Evolutionary conservation across 768 basidiomycete species (phyloP).

Genomic region (Megacollybia marginata): DNA sequence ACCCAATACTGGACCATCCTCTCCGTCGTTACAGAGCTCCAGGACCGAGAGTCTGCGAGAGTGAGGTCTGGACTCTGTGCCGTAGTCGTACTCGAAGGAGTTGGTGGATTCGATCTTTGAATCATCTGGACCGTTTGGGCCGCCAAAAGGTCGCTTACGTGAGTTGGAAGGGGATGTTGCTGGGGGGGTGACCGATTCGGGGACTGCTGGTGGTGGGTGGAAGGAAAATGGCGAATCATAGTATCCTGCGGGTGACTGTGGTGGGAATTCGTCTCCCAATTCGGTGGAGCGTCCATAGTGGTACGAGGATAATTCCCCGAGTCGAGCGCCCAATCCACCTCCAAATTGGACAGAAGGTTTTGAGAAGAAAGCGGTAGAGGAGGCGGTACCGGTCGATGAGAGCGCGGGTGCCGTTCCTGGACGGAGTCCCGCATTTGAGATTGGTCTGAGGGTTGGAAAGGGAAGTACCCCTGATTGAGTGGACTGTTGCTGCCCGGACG

Average conservation of each 20-base stretch:
- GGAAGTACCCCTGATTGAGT: constrained; percentile 42
- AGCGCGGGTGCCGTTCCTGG: constrained; percentile 64
- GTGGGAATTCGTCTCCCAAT: not conserved
- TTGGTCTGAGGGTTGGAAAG: constrained; percentile 47
- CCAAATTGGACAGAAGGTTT: constrained; percentile 35
- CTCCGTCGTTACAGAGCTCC: constrained; percentile 78
- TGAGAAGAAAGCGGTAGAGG: constrained; percentile 41
- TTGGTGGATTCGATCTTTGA: constrained; percentile 1
- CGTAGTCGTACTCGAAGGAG: constrained; percentile 55
- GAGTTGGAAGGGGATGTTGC: constrained; percentile 20
- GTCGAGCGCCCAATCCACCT: constrained; percentile 48
- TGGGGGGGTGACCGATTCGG: not conserved
- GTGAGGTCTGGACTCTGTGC: constrained; percentile 67
- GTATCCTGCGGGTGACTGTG: constrained; percentile 25
- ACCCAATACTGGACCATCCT: constrained; percentile 26
- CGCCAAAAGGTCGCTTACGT: constrained; percentile 47
- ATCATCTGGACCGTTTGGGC: constrained; percentile 31
- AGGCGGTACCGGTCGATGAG: constrained; percentile 53
- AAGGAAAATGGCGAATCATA: constrained; percentile 75
- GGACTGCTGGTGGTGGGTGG: constrained; percentile 17
- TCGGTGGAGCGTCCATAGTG: not conserved
- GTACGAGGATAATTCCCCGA: constrained; percentile 3
- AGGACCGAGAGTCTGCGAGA: constrained; percentile 77
- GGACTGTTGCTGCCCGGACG: constrained; percentile 33
- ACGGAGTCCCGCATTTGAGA: constrained; percentile 53